A percentile compares a stretch with the other conserved stretches of the same genome.
These are phyloP conservation scores for Exophiala spinifera DNA, from an alignment of 2,329 filamentous ascomycete species.

Conservation along the genomic window DNA sequence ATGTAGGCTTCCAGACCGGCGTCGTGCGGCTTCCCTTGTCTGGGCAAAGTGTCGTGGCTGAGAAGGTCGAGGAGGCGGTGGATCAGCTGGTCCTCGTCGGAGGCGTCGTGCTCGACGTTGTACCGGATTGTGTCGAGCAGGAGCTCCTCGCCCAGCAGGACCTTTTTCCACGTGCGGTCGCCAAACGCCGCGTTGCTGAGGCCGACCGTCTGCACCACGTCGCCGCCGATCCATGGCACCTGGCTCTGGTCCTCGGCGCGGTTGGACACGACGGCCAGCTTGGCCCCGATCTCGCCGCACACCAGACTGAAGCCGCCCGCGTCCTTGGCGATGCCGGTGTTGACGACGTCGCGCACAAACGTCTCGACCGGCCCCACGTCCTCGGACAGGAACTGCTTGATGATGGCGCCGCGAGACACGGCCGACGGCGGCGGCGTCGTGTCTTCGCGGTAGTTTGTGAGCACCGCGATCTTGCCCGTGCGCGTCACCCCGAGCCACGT, in stretches of 20 bases:
- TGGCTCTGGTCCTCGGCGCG: conserved; percentile 52
- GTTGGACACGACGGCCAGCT: conserved; percentile 61
- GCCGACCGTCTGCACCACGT: conserved; percentile 52
- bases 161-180: conserved; percentile 61
- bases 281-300: conserved; percentile 55
- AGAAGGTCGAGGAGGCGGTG: conserved; percentile 52
- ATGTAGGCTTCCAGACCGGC: conserved; percentile 56
- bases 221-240: conserved; percentile 51
- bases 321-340: conserved; percentile 52
- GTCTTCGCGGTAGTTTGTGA: conserved; percentile 63
- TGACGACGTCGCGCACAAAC: conserved; percentile 55
- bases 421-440: conserved; percentile 44
- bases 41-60: conserved; percentile 54
- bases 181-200: conserved; percentile 61
- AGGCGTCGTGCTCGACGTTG: conserved; percentile 42
- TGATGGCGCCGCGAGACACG: conserved; percentile 56
- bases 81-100: conserved; percentile 51
- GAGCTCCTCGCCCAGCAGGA: conserved; percentile 55
- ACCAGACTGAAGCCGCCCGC: conserved; percentile 63
- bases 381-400: conserved; percentile 57
- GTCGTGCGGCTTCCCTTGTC: conserved; percentile 34
- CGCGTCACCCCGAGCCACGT: conserved; percentile 64
- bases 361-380: conserved; percentile 43
- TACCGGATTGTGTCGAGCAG: conserved; percentile 49
- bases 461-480: conserved; percentile 58